Evolutionary conservation across 192 early-diverging fungal genomes (phyloP).

Genomic region (Glomus cerebriforme): DNA sequence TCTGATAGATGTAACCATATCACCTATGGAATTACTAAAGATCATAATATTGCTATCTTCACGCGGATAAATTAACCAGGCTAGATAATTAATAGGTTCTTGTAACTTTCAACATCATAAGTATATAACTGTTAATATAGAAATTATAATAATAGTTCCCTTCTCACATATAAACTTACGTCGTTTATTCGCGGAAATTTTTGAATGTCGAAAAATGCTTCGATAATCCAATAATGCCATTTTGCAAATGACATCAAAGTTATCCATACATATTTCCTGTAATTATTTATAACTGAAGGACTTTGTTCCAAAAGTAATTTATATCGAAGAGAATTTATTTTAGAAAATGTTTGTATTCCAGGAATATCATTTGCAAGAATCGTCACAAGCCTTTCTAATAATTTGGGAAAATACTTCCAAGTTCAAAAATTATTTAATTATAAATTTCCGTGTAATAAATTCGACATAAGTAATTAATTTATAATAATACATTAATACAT

Average conservation of each 20-base stretch:
- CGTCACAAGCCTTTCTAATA: background rate
- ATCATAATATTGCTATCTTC: slow-evolving; percentile 3
- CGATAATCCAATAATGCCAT: slow-evolving; percentile 31
- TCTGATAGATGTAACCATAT: slow-evolving; percentile 24
- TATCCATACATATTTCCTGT: slow-evolving; percentile 20
- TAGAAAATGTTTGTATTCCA: background rate
- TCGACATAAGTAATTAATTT: background rate
- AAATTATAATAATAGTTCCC: background rate
- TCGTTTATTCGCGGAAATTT: slow-evolving; percentile 12
- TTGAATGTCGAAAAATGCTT: slow-evolving; percentile 13
- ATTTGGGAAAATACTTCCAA: slow-evolving; percentile 5
- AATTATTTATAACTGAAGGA: background rate
- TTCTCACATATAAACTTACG: background rate
- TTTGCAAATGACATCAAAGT: slow-evolving; percentile 24
- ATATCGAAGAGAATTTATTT: background rate
- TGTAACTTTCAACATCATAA: slow-evolving; percentile 20
- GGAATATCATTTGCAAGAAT: background rate
- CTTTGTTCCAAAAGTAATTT: slow-evolving; percentile 5
- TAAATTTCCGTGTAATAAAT: background rate
- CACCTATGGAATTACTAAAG: slow-evolving; percentile 8
- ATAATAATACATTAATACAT: background rate
- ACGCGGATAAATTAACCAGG: slow-evolving; percentile 21
- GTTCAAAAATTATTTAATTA: background rate
- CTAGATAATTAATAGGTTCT: slow-evolving; percentile 10
- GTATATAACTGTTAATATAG: too few relatives aligned